phyloP scores from a whole-genome alignment of 31 red algal species.

The Odonthalia washingtoniensis region DNA sequence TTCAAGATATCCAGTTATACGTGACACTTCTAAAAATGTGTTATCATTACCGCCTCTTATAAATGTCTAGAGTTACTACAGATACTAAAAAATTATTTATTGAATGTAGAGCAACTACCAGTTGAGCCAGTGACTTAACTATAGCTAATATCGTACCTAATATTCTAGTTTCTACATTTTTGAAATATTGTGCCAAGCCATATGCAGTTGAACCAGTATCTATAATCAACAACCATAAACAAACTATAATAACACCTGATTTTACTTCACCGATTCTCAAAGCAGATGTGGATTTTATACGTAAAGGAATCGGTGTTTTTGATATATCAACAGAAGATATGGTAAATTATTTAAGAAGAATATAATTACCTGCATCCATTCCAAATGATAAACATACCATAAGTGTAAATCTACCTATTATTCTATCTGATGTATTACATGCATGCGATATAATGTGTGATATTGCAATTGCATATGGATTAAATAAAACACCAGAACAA shows the following conservation, averaged over 20 bases:
- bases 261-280: too few species aligned
- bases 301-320: constrained; percentile 66
- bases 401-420: constrained; percentile 84
- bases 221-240: too few species aligned
- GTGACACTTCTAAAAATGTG: constrained; percentile 82
- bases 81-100: too few species aligned
- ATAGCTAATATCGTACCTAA: constrained; percentile 92
- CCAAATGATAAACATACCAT: constrained; percentile 64
- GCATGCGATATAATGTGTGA: too few species aligned
- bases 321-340: constrained; percentile 68
- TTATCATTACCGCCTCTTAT: constrained; percentile 97
- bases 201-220: constrained; percentile 91
- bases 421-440: too few species aligned
- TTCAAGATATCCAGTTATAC: constrained; percentile 86
- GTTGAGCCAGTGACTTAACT: constrained; percentile 92
- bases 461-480: too few species aligned
- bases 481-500: constrained; percentile 83
- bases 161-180: constrained; percentile 87
- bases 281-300: constrained; percentile 75
- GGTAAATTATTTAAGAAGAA: constrained; percentile 63
- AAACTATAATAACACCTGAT: too few species aligned
- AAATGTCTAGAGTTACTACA: too few species aligned
- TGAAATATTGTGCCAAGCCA: constrained; percentile 76
- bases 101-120: too few species aligned
- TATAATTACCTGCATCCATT: constrained; percentile 79